Evolutionary conservation across 371 early-diverging fungal genomes (phyloP), one percentile per base, ranked within the genome.

Genomic region (Mucor velutinosus): DNA sequence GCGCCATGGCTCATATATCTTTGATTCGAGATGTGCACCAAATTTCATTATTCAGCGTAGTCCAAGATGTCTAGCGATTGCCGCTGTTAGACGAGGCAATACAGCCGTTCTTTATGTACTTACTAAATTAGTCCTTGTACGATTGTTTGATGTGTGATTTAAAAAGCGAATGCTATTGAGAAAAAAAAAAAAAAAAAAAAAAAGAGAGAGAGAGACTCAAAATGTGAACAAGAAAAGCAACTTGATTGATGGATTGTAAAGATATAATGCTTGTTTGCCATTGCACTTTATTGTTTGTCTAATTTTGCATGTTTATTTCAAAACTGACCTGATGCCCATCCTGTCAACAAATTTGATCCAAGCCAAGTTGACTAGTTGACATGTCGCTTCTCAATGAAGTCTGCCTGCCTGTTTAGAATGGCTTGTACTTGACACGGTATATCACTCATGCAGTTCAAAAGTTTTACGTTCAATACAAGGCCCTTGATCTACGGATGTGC

Each of bases 1-100:
- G 57, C 74, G 77, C 83, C 83, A 83, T 58, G 80, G 79, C 56
- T 72, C 71, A 53, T 74, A 66, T 60, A 80, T 73, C 58, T 74
- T 78, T 25, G 69, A 61, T 32, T 57, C 60, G 23, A 83, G 62
- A 58, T 80, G 75, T 59, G 66, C 79, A 53, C 81, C 83, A 65
- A 83, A 83, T 68, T 83, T 83, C 83, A 83, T 83, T 2, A 12
- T 30, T 51, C 32, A 56, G 33, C 32, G 51, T 23, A 25, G 37
- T 37, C 37, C 37, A 14, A 37, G 14, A 37, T 37, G 4, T 37
- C 37, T 37, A 7, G 4, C 7, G 8, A 7, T 33, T 33, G 8
- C 30, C 4, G 7, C 0, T 49, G 11, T 49, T 14, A 43, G 45
- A 43, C 14, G 19, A 7, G 7, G 45, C 45, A 43, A 8, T 4